A percentile compares a stretch with the other conserved stretches of the same genome.
Conservation (phyloP, 371 early-diverging fungal genomes). For the Lichtheimia ornata region DNA sequence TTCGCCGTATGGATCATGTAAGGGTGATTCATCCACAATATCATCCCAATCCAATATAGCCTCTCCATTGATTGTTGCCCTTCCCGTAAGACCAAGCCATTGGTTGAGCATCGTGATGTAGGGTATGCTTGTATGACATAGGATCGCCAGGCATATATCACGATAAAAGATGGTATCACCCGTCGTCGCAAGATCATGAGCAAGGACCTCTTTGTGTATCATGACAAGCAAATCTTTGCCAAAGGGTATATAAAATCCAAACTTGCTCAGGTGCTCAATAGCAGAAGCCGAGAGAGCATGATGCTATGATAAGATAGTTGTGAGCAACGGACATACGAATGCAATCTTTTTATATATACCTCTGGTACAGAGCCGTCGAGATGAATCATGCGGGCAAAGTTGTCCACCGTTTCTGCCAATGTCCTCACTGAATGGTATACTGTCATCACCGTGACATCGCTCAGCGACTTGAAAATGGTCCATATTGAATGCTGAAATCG, state of each 20-base stretch:
- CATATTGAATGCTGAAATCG: slow-evolving; percentile 41
- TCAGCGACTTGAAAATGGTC: slow-evolving; percentile 20
- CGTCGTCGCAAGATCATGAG: slow-evolving; percentile 22
- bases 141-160: slow-evolving; percentile 33
- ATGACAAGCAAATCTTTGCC: slow-evolving; percentile 45
- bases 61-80: neutral
- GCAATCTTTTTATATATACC: neutral
- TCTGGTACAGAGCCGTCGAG: slow-evolving; percentile 23
- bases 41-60: slow-evolving; percentile 4
- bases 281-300: neutral
- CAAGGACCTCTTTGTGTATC: slow-evolving; percentile 32
- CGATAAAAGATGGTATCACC: slow-evolving; percentile 38
- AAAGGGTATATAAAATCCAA: slow-evolving; percentile 44
- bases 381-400: slow-evolving; percentile 27
- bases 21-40: slow-evolving; percentile 2
- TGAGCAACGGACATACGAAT: neutral
- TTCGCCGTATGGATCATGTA: slow-evolving; percentile 45
- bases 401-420: slow-evolving; percentile 22
- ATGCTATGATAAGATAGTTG: neutral
- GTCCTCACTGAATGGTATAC: slow-evolving; percentile 32
- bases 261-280: slow-evolving; percentile 1
- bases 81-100: slow-evolving; percentile 45
- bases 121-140: slow-evolving; percentile 50
- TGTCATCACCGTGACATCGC: slow-evolving; percentile 26
- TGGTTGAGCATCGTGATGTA: slow-evolving; percentile 49